Percentiles rank a stretch among this genome's conserved stretches.
Conservation (phyloP, 768 basidiomycete species). For the Auriscalpium microsporum region DNA sequence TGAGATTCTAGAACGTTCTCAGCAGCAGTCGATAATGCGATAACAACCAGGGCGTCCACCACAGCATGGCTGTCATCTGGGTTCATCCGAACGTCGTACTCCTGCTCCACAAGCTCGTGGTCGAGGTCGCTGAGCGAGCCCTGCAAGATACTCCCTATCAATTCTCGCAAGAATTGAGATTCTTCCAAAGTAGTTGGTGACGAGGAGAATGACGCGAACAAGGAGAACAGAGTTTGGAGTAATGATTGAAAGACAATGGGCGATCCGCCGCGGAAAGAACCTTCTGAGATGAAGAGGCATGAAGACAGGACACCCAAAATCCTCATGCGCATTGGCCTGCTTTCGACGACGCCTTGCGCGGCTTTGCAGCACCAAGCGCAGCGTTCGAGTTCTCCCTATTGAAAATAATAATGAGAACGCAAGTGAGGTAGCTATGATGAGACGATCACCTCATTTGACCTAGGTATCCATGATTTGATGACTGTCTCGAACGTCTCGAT, state of each 20-base stretch:
- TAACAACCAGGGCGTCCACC: conserved; percentile 38
- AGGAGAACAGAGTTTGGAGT: conserved; percentile 40
- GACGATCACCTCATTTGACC: conserved; percentile 41
- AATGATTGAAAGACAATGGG: conserved; percentile 44
- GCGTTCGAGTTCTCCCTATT: conserved; percentile 43
- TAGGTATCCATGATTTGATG: conserved; percentile 45
- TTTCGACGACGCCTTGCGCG: conserved; percentile 28
- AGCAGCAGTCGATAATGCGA: conserved; percentile 34
- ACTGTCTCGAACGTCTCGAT: conserved; percentile 56
- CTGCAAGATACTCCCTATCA: conserved; percentile 35
- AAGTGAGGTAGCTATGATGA: background rate
- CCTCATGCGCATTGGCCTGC: conserved; percentile 36
- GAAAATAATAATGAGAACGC: background rate
- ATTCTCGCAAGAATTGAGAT: conserved; percentile 28
- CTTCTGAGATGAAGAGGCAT: conserved; percentile 36
- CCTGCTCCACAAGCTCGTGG: conserved; percentile 36
- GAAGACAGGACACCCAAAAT: conserved; percentile 42
- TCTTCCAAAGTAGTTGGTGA: conserved; percentile 24
- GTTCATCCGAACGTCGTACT: conserved; percentile 33
- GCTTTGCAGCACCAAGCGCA: conserved; percentile 68
- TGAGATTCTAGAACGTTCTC: conserved; percentile 37
- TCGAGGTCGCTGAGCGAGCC: conserved; percentile 45
- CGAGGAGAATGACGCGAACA: conserved; percentile 34
- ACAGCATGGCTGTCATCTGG: conserved; percentile 19
- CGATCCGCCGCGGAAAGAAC: conserved; percentile 32